Conservation (phyloP, 2,329 filamentous ascomycete genomes). For the Eutypella sp. region DNA sequence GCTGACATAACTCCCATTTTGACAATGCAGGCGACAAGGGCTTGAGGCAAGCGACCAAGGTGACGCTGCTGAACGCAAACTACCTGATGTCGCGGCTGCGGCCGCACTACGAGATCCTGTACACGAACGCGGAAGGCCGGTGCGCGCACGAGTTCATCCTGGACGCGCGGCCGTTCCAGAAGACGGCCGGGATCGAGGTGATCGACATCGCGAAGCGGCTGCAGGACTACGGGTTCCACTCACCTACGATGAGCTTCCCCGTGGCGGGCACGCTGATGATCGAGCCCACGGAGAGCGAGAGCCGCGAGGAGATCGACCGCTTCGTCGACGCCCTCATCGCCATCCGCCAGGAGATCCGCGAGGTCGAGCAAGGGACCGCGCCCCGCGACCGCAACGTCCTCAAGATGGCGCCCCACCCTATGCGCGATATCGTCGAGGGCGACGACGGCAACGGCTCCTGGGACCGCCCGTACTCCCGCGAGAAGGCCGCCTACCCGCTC, state of each 20-base stretch:
- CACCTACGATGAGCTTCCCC: slow-evolving; percentile 95
- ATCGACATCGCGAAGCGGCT: slow-evolving; percentile 95
- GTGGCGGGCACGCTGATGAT: slow-evolving; percentile 97
- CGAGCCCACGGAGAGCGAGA: slow-evolving; percentile 92
- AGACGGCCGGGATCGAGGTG: slow-evolving; percentile 77
- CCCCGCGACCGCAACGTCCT: slow-evolving; percentile 76
- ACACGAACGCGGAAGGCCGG: slow-evolving; percentile 81
- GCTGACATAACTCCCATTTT: slow-evolving; percentile 1
- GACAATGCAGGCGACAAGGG: slow-evolving; percentile 52
- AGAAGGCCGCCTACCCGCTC: slow-evolving; percentile 83
- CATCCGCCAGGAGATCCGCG: slow-evolving; percentile 80
- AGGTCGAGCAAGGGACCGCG: slow-evolving; percentile 73
- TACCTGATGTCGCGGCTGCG: slow-evolving; percentile 87
- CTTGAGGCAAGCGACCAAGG: slow-evolving; percentile 82
- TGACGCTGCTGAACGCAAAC: slow-evolving; percentile 93
- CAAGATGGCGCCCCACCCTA: slow-evolving; percentile 83
- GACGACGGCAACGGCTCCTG: slow-evolving; percentile 58
- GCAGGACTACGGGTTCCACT: slow-evolving; percentile 96
- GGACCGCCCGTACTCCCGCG: slow-evolving; percentile 75
- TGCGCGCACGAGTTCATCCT: slow-evolving; percentile 98
- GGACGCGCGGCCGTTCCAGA: slow-evolving; percentile 79
- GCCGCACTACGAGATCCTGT: slow-evolving; percentile 84
- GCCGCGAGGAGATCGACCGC: slow-evolving; percentile 84
- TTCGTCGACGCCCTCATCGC: slow-evolving; percentile 87
- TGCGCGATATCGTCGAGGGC: slow-evolving; percentile 69